These are phyloP conservation scores for Boletus vermiculosoides DNA, from an alignment of 768 basidiomycete genomes.

Conservation along the genomic window DNA sequence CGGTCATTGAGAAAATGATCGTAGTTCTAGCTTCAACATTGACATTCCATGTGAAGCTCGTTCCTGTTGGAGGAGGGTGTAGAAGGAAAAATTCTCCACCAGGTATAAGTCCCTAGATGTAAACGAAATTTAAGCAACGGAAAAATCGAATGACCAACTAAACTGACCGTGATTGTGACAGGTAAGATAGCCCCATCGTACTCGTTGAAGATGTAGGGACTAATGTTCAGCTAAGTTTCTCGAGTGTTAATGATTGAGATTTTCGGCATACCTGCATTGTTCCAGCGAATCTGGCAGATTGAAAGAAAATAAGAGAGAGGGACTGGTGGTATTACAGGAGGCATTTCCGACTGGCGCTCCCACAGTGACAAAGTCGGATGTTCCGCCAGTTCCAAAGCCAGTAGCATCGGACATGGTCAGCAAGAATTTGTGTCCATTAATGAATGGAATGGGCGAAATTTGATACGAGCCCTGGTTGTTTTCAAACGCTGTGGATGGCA, in stretches of 20 bases:
- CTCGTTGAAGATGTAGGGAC: slow-evolving; percentile 46
- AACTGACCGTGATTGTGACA: slow-evolving; percentile 51
- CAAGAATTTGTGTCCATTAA: slow-evolving; percentile 42
- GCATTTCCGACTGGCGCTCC: slow-evolving; percentile 40
- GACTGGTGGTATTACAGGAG: slow-evolving; percentile 49
- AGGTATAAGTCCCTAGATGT: slow-evolving; percentile 57
- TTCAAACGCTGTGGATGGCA: slow-evolving; percentile 54
- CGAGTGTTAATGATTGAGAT: not conserved
- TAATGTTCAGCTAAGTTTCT: slow-evolving; percentile 22
- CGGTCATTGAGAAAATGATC: slow-evolving; percentile 56
- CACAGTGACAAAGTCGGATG: slow-evolving; percentile 47
- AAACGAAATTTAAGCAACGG: not conserved
- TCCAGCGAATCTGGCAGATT: slow-evolving; percentile 50
- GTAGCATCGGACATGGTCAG: slow-evolving; percentile 70
- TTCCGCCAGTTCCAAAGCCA: slow-evolving; percentile 68
- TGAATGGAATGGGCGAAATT: slow-evolving; percentile 42
- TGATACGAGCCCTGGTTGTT: slow-evolving; percentile 55
- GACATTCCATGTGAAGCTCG: slow-evolving; percentile 52
- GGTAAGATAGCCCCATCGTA: slow-evolving; percentile 51
- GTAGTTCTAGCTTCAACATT: slow-evolving; percentile 58
- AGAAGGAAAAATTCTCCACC: slow-evolving; percentile 53
- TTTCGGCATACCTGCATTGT: slow-evolving; percentile 55
- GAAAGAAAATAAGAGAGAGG: slow-evolving; percentile 47
- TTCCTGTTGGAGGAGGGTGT: slow-evolving; percentile 35
- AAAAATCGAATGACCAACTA: not conserved